Base-by-base conservation (phyloP, 345 rosid genomes). In the Schrenkiella parvula region DNA sequence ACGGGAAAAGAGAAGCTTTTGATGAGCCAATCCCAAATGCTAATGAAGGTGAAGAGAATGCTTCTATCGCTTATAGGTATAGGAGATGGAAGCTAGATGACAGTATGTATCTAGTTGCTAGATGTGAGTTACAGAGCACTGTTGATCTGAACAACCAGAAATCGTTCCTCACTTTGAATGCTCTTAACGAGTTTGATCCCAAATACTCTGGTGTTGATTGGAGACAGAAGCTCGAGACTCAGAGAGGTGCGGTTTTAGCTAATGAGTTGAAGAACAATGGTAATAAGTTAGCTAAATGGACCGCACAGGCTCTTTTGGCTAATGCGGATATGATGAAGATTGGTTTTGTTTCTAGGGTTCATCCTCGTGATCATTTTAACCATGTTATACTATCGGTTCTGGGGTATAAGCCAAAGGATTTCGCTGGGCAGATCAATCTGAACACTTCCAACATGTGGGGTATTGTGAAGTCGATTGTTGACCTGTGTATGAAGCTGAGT, bases 211-310 rank as follows among this genome's bases (percentile, higher is more conserved):
- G 98, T 63, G 92, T 95, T 68, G 99, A 95, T 69, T 95, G 78
- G 99, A 90, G 97, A 72, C 98, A 92, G 90, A 95, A 95, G 84
- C 70, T 95, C 66, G 99, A 95, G 80, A 90, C 99, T 10, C 99
- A 95, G 68, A 82, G 99, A 71, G 99, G 99, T 61, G 99, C 96
- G 0, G 97, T 95, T 41, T 83, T 95, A 76, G 99, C 98, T 26
- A 92, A 89, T 18, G 99, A 95, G 73, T 81, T 95, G 82, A 95
- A 92, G 85, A 95, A 95, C 82, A 95, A 95, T 71, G 93, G 96
- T 0, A 95, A 95, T 62, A 95, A 95, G 74, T 70, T 95, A 72
- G 99, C 98, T 21, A 90, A 88, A 47, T 95, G 99, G 99, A 92
- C 99, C 34, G 92, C 98, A 0, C 99, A 95, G 67, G 96, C 99